Percentiles rank a stretch among this genome's conserved stretches.
Conservation (phyloP, 345 rosid genomes). For the Populus ilicifolia region DNA sequence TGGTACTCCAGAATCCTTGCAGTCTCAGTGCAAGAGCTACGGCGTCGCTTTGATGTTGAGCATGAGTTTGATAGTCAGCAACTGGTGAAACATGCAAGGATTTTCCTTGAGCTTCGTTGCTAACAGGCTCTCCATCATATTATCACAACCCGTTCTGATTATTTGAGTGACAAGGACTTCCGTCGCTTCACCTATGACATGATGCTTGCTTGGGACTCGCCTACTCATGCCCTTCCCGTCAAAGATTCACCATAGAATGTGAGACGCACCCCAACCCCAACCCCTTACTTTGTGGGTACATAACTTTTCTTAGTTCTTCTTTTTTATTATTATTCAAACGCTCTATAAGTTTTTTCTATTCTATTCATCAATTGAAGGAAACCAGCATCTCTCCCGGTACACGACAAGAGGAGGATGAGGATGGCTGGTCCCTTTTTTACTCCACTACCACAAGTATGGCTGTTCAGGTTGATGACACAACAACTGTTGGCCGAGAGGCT, state of each 20-base stretch:
- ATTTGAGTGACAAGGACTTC: slow-evolving; percentile 64
- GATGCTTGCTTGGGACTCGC: slow-evolving; percentile 99
- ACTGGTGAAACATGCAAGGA: slow-evolving; percentile 60
- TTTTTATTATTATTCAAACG: background rate
- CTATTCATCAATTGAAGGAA: slow-evolving; percentile 41
- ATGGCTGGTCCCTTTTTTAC: slow-evolving; percentile 72
- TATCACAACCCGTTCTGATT: slow-evolving; percentile 41
- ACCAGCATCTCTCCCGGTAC: slow-evolving; percentile 34
- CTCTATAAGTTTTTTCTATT: too few relatives aligned
- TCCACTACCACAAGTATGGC: slow-evolving; percentile 79
- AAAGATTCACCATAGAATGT: background rate
- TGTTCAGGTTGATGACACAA: slow-evolving; percentile 79
- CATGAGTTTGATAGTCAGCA: slow-evolving; percentile 72
- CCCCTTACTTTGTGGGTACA: background rate
- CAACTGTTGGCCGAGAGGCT: slow-evolving; percentile 78
- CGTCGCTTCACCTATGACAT: slow-evolving; percentile 77
- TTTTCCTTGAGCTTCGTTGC: slow-evolving; percentile 76
- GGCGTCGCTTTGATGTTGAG: slow-evolving; percentile 68
- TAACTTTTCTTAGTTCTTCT: background rate
- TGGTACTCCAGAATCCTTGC: slow-evolving; percentile 52
- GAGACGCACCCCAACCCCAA: background rate
- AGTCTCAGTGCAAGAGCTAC: slow-evolving; percentile 57
- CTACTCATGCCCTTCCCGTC: slow-evolving; percentile 42
- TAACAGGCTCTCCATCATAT: slow-evolving; percentile 57
- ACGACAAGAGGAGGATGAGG: slow-evolving; percentile 62